Base-by-base conservation (phyloP, 805 yeast genomes). In the Martiniozyma abietophila region DNA sequence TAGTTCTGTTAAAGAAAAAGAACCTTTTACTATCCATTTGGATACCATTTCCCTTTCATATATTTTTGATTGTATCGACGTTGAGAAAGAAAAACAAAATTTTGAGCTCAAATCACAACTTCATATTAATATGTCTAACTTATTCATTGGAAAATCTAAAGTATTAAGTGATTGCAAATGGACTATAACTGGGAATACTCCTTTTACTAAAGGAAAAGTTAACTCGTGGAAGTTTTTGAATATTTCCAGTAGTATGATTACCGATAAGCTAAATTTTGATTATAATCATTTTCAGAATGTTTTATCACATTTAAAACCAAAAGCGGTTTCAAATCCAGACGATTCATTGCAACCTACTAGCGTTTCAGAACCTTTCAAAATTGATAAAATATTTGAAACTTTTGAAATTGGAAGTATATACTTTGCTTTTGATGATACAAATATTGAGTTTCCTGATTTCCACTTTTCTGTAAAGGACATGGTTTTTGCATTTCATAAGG, bases 1-100 rank as follows among this genome's bases (percentile, higher is more conserved):
- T 18, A 27, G 33, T 6, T 10, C 16, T 4, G 8, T 34, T 6
- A 17, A 12, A 5, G 18, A 34, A 17, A 20, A 6, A 17, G 18
- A 26, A 8, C 32, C 33, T 5, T 27, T 24, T 17, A 21, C 23
- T 5, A 28, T 43, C 5, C 17, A 25, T 11, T 19, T 43, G 2
- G 46, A 43, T 19, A 39, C 46, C 5, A 19, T 42, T 10, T 39
- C 46, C 6, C 3, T 29, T n/a, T 43, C 46, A 4, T 35, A 35
- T 2, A 31, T 22, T 11, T 25, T 24, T 6, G 17, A 20, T 10
- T 15, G 17, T 8, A 17, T 19, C 7, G 11, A 16, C n/a, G 18
- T 34, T 17, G 10, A 11, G 2, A n/a, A n/a, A n/a, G n/a, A n/a
- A n/a, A n/a, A n/a, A n/a, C n/a, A n/a, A n/a, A n/a, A n/a, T n/a